Evolutionary conservation across 1,139 yeast species (phyloP).

Genomic region (Suhomyces ambrosiae): DNA sequence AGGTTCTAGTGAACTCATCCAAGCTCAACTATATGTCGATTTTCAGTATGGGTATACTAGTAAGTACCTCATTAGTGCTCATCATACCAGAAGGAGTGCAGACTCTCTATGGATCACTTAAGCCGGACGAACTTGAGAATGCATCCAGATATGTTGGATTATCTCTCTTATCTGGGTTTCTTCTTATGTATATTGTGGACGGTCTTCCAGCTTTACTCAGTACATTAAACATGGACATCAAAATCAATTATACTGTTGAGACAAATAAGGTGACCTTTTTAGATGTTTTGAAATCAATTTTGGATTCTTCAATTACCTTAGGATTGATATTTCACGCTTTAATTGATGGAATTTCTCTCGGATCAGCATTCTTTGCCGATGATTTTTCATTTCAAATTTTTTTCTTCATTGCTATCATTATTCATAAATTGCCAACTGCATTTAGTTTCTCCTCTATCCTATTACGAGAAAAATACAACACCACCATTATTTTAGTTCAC

Average conservation of each 20-base stretch:
- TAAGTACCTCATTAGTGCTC: conserved; percentile 65
- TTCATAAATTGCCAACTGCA: conserved; percentile 78
- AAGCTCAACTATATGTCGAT: conserved; percentile 38
- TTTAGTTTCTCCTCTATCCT: conserved; percentile 67
- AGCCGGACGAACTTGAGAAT: conserved; percentile 22
- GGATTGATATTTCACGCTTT: conserved; percentile 69
- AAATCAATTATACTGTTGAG: conserved; percentile 9
- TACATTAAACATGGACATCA: conserved; percentile 10
- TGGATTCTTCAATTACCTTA: conserved; percentile 49
- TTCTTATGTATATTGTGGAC: conserved; percentile 54
- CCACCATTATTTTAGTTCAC: conserved; percentile 40
- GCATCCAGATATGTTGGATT: conserved; percentile 27
- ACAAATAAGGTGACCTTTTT: not conserved
- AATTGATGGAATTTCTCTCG: conserved; percentile 77
- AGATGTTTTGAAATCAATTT: conserved; percentile 21
- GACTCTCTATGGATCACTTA: conserved; percentile 36
- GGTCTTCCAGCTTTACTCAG: conserved; percentile 22
- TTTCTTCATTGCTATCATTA: conserved; percentile 59
- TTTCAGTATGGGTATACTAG: conserved; percentile 62
- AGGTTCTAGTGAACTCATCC: conserved; percentile 20
- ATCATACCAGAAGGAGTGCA: conserved; percentile 74
- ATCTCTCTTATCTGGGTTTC: conserved; percentile 50
- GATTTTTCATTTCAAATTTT: conserved; percentile 50
- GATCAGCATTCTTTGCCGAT: conserved; percentile 56
- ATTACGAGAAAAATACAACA: conserved; percentile 36